These are phyloP conservation scores for Vitis amurensis DNA, from an alignment of 164 flowering plant genomes.

Conservation along the genomic window DNA sequence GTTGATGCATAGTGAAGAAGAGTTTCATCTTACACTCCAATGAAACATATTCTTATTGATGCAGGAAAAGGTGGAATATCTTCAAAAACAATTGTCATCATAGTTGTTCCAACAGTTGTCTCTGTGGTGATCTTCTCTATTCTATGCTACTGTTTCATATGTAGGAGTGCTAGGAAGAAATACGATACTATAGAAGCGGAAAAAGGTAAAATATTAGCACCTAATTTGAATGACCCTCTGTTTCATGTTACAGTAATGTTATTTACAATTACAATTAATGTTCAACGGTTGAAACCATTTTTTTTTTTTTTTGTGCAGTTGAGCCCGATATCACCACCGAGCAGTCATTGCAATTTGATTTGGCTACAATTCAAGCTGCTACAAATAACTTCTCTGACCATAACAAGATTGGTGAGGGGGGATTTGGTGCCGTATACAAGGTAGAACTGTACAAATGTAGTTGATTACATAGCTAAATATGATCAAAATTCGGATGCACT, in stretches of 20 bases:
- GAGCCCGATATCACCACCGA: slow-evolving; percentile 4
- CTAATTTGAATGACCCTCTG: no score
- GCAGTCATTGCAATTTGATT: slow-evolving; percentile 23
- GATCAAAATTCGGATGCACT: neutral
- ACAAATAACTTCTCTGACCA: slow-evolving; percentile 23
- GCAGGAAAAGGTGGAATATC: slow-evolving; percentile 17
- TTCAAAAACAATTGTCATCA: slow-evolving; percentile 9
- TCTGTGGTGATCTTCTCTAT: slow-evolving; percentile 7
- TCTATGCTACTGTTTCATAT: slow-evolving; percentile 9
- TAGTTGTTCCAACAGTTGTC: slow-evolving; percentile 15
- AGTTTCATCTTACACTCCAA: no score
- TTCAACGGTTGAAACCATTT: neutral
- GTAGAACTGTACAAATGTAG: slow-evolving; percentile 3
- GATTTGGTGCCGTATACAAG: slow-evolving; percentile 30
- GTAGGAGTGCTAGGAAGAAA: slow-evolving; percentile 10
- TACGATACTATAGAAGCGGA: neutral
- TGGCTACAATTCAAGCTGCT: slow-evolving; percentile 10
- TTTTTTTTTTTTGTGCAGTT: neutral
- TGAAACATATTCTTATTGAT: neutral
- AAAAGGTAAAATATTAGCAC: slow-evolving; percentile 7
- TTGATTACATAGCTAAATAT: neutral
- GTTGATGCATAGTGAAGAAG: no score
- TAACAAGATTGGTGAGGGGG: slow-evolving; percentile 27
- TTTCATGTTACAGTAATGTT: no score
- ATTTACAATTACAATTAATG: no score